A percentile compares a stretch with the other conserved stretches of the same genome.
Evolutionary conservation across 768 basidiomycete genomes (phyloP).

Genomic region (Termitomyces sp.): DNA sequence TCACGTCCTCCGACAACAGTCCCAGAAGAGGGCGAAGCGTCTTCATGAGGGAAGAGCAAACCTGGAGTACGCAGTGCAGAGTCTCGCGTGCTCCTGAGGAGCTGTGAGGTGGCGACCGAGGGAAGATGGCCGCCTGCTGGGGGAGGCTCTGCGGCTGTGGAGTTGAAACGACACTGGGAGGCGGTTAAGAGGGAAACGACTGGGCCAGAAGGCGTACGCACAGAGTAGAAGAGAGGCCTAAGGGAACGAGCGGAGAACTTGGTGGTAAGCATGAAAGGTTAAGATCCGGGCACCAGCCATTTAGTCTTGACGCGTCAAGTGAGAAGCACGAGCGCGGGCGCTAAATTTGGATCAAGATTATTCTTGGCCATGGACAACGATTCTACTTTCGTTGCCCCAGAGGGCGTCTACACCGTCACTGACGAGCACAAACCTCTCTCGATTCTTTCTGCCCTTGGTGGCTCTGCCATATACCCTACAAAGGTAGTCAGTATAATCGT

Average conservation of each 20-base stretch:
- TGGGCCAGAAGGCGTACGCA: conserved; percentile 6
- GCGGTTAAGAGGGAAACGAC: neutral
- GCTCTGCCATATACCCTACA: conserved; percentile 47
- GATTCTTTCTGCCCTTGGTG: conserved; percentile 30
- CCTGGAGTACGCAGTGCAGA: conserved; percentile 68
- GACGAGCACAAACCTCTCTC: conserved; percentile 75
- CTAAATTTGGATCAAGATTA: conserved; percentile 2
- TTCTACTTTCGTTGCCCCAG: conserved; percentile 80
- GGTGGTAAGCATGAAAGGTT: conserved; percentile 32
- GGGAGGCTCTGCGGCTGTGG: conserved; percentile 56
- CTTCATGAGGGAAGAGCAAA: conserved; percentile 66
- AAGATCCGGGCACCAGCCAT: conserved; percentile 37
- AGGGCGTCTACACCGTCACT: conserved; percentile 84
- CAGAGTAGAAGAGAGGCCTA: conserved; percentile 15
- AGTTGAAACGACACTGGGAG: conserved; percentile 38
- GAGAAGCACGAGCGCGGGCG: conserved; percentile 3
- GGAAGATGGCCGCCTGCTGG: conserved; percentile 76
- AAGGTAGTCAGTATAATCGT: conserved; percentile 57
- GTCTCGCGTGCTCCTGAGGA: conserved; percentile 64
- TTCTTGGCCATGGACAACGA: conserved; percentile 67
- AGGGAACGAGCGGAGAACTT: conserved; percentile 22
- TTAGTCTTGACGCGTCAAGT: conserved; percentile 11
- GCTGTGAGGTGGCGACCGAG: conserved; percentile 61
- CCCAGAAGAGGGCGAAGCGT: conserved; percentile 32
- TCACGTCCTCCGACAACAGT: conserved; percentile 68